A percentile compares a stretch with the other conserved stretches of the same genome.
These are phyloP conservation scores for Diplotaxis tenuifolia DNA, from an alignment of 345 rosid species.

Conservation along the genomic window DNA sequence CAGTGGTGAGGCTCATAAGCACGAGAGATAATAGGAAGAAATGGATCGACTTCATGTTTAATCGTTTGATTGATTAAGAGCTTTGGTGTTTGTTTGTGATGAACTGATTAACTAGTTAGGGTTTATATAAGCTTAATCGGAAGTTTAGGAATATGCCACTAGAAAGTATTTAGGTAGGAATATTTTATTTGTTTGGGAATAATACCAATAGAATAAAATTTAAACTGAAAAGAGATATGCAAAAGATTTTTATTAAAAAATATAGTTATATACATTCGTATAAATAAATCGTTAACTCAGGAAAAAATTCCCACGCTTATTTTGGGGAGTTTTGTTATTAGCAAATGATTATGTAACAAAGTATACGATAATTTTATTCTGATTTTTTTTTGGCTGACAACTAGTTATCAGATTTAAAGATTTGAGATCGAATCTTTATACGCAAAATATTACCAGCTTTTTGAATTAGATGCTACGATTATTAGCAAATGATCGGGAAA, in stretches of 20 bases:
- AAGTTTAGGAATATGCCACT: not conserved
- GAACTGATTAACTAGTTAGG: not conserved
- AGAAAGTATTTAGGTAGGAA: not conserved
- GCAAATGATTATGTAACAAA: not conserved
- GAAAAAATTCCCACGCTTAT: not conserved
- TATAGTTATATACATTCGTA: not conserved
- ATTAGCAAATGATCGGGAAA: not conserved
- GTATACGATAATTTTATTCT: not conserved
- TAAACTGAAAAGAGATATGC: not conserved
- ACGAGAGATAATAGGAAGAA: not conserved
- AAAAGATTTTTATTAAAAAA: not conserved
- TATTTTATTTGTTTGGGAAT: not conserved
- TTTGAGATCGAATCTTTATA: not conserved
- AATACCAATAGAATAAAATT: not conserved
- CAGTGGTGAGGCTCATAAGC: not conserved
- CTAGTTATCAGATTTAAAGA: not conserved
- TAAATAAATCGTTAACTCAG: not conserved
- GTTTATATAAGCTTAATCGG: not conserved
- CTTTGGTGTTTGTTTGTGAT: not conserved
- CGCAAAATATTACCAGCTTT: not conserved
- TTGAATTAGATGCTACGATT: not conserved
- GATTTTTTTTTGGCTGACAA: not conserved
- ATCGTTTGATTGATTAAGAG: not conserved
- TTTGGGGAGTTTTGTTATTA: not conserved
- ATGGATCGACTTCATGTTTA: conserved; percentile 5